phyloP scores from a whole-genome alignment of 768 basidiomycete species.

The Kwoniella mangroviensis region DNA sequence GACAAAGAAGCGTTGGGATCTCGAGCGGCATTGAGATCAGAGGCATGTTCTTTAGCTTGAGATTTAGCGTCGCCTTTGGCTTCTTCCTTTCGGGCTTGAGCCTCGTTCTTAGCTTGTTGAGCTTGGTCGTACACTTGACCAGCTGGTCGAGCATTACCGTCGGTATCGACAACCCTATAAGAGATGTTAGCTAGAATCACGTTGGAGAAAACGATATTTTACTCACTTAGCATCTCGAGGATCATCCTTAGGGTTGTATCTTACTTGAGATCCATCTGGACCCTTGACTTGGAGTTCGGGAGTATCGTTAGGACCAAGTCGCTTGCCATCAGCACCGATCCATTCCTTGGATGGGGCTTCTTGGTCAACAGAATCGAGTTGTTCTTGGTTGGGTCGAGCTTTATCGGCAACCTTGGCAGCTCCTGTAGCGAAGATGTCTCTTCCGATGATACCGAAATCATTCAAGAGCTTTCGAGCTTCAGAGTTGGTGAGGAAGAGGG shows the following conservation, averaged over 20 bases:
- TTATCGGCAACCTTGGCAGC: conserved; percentile 72
- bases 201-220: background rate
- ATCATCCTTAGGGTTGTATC: conserved; percentile 65
- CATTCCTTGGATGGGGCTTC: conserved; percentile 73
- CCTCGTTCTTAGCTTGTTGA: conserved; percentile 53
- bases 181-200: background rate
- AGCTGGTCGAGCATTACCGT: conserved; percentile 56
- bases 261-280: conserved; percentile 61
- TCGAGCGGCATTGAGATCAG: conserved; percentile 45
- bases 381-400: conserved; percentile 70
- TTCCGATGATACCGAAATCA: conserved; percentile 61
- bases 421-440: conserved; percentile 78
- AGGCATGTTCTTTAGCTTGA: conserved; percentile 49
- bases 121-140: conserved; percentile 51
- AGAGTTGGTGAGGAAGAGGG: conserved; percentile 87
- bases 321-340: conserved; percentile 61
- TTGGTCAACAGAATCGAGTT: conserved; percentile 70
- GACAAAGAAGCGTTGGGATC: conserved; percentile 53
- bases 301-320: conserved; percentile 61
- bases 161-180: conserved; percentile 54
- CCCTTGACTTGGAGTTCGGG: conserved; percentile 63
- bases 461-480: conserved; percentile 81
- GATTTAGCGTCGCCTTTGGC: conserved; percentile 41
- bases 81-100: conserved; percentile 42
- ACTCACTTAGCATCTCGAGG: conserved; percentile 57